phyloP scores from a whole-genome alignment of 306 rosid genomes.

The Alnus rubra region DNA sequence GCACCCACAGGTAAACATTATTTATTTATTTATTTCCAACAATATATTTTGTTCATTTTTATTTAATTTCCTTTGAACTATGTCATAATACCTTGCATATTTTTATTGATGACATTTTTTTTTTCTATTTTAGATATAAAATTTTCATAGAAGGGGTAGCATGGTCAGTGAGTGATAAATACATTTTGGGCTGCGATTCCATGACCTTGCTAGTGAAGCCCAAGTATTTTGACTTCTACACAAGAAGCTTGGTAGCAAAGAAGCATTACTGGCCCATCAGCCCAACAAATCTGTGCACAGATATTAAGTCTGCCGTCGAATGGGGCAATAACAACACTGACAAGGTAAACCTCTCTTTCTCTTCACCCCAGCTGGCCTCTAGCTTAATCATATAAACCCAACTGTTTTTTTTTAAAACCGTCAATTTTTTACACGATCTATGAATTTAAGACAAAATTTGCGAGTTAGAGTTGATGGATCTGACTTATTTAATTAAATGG shows the following conservation, averaged over 20 bases:
- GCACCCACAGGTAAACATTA: constrained; percentile 37
- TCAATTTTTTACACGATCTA: too few relatives aligned
- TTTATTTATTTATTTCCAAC: too few relatives aligned
- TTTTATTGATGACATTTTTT: background rate
- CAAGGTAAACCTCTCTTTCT: constrained; percentile 19
- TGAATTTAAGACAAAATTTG: too few relatives aligned
- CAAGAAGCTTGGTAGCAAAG: constrained; percentile 48
- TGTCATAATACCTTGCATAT: too few relatives aligned
- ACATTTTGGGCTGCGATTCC: constrained; percentile 54
- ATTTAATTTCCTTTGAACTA: background rate
- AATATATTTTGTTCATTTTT: background rate
- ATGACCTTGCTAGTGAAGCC: constrained; percentile 51
- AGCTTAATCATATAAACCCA: too few relatives aligned
- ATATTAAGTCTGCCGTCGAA: constrained; percentile 44
- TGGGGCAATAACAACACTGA: constrained; percentile 50
- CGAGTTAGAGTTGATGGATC: too few relatives aligned
- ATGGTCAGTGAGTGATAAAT: constrained; percentile 61
- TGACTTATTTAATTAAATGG: too few relatives aligned
- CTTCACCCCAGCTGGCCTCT: too few relatives aligned
- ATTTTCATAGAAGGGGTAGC: constrained; percentile 52
- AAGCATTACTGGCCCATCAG: constrained; percentile 52
- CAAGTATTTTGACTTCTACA: constrained; percentile 38
- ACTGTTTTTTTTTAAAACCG: too few relatives aligned
- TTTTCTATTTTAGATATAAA: constrained; percentile 38
- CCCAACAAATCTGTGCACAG: constrained; percentile 32